Evolutionary conservation across 2,329 filamentous ascomycete species (phyloP).

Genomic region (Simplicillium aogashimaense): DNA sequence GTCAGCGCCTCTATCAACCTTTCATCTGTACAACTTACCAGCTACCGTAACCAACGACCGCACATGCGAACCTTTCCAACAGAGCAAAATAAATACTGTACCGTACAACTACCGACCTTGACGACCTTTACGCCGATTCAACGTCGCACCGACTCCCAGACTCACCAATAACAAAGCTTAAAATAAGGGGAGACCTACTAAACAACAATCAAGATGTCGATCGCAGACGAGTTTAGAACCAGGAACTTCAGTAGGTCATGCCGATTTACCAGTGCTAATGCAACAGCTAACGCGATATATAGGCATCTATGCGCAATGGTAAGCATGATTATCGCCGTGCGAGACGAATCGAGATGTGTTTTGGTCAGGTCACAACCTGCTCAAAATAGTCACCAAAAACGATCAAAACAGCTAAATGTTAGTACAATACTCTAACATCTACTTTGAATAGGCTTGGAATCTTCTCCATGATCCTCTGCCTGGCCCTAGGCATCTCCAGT

Average conservation of each 20-base stretch:
- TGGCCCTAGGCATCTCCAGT: slow-evolving; percentile 59
- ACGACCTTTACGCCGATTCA: too few relatives aligned
- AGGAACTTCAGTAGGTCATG: slow-evolving; percentile 60
- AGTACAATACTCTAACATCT: slow-evolving; percentile 3
- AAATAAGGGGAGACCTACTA: neutral
- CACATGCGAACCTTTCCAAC: too few relatives aligned
- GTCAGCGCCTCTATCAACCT: too few relatives aligned
- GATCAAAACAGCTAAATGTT: neutral
- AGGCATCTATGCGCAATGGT: slow-evolving; percentile 74
- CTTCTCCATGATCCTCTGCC: slow-evolving; percentile 60
- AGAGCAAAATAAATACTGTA: too few relatives aligned
- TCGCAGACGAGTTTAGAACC: slow-evolving; percentile 63
- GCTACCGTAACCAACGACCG: too few relatives aligned
- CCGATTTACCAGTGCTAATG: slow-evolving; percentile 2
- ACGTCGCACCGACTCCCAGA: too few relatives aligned
- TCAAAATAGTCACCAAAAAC: neutral
- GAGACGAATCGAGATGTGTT: neutral
- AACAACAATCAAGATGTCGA: slow-evolving; percentile 46
- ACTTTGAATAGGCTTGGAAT: slow-evolving; percentile 50
- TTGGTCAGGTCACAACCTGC: neutral
- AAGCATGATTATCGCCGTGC: slow-evolving; percentile 22
- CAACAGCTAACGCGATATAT: slow-evolving; percentile 20
- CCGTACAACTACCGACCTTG: too few relatives aligned
- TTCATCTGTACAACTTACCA: too few relatives aligned
- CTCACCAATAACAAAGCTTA: neutral